A percentile compares a stretch with the other conserved stretches of the same genome.
phyloP scores from a whole-genome alignment of 2,329 filamentous ascomycete species.

The Botrytis cinerea region DNA sequence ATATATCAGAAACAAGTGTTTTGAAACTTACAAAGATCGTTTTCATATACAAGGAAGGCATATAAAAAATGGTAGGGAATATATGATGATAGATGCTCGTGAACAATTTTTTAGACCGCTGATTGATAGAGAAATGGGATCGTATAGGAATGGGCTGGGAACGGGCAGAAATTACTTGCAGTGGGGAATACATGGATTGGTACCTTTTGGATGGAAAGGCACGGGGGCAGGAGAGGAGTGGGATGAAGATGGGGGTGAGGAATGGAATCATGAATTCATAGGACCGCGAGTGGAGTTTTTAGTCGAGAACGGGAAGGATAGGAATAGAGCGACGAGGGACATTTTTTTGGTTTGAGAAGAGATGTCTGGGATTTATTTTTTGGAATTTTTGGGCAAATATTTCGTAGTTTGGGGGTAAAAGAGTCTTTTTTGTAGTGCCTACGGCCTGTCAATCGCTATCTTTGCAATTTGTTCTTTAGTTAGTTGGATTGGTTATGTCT shows the following conservation, averaged over 20 bases:
- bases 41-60: neutral
- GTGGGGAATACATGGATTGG: neutral
- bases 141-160: neutral
- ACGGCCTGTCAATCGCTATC: neutral
- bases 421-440: neutral
- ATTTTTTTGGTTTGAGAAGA: neutral
- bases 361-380: neutral
- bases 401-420: rapidly evolving
- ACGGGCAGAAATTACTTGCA: neutral
- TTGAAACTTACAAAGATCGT: neutral
- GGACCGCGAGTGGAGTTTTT: neutral
- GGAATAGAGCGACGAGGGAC: neutral
- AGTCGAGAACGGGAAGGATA: neutral
- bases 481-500: too few species aligned
- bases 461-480: neutral
- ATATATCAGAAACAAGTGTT: neutral
- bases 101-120: neutral
- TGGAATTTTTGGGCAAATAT: neutral
- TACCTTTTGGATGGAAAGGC: neutral
- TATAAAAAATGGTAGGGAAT: neutral
- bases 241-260: neutral
- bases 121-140: neutral
- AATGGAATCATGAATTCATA: neutral
- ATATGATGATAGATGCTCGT: neutral
- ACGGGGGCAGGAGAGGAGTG: neutral